These are phyloP conservation scores for Haplosporangium gracile DNA, from an alignment of 192 early-diverging fungal species.

Conservation along the genomic window DNA sequence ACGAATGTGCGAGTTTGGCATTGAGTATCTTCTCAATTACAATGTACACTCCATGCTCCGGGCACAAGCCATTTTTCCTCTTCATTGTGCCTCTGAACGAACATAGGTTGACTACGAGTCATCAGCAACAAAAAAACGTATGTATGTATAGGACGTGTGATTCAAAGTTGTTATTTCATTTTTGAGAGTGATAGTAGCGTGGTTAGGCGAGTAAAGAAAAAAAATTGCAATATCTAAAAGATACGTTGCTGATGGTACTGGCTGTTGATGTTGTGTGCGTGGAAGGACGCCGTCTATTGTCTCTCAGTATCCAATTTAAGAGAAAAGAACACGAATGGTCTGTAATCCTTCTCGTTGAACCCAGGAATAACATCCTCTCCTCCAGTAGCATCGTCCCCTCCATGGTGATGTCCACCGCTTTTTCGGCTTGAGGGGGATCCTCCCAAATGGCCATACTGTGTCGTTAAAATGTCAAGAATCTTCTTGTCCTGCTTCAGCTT, in stretches of 20 bases:
- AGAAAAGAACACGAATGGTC: constrained; percentile 89
- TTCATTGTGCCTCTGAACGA: too few relatives aligned
- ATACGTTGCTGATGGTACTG: neutral
- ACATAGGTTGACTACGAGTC: too few relatives aligned
- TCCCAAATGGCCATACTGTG: constrained; percentile 88
- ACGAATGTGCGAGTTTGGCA: too few relatives aligned
- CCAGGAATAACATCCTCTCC: constrained; percentile 90
- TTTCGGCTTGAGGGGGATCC: constrained; percentile 68
- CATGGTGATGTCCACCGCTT: constrained; percentile 26
- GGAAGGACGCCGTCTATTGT: constrained; percentile 27
- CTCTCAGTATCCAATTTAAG: constrained; percentile 66
- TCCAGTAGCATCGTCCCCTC: constrained; percentile 49
- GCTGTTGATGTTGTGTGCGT: neutral
- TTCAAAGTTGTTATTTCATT: too few relatives aligned
- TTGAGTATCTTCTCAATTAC: too few relatives aligned
- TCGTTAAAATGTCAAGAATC: constrained; percentile 80
- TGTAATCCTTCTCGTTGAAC: constrained; percentile 93
- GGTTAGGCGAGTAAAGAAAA: too few relatives aligned
- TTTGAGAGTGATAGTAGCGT: too few relatives aligned
- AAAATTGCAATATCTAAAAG: too few relatives aligned
- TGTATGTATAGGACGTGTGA: too few relatives aligned
- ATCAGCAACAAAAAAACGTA: too few relatives aligned
- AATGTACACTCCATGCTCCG: too few relatives aligned
- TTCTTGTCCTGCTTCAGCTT: constrained; percentile 87
- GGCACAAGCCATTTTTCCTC: too few relatives aligned